These are phyloP conservation scores for Epithele typhae DNA, from an alignment of 768 basidiomycete genomes.

Conservation along the genomic window DNA sequence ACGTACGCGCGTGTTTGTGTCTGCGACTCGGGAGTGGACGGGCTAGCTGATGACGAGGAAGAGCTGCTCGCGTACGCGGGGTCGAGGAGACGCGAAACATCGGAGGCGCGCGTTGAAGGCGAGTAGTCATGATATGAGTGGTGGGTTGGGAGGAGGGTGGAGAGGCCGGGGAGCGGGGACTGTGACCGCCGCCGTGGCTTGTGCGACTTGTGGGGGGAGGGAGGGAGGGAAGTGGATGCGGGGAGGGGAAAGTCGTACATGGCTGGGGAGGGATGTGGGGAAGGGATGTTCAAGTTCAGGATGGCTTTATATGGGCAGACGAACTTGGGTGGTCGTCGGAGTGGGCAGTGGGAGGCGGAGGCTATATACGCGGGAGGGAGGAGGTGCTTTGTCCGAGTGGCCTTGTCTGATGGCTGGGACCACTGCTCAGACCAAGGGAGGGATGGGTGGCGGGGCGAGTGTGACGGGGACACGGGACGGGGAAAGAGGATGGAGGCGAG, in stretches of 20 bases:
- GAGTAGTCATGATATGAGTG: constrained; percentile 24
- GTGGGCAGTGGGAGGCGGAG: constrained; percentile 2
- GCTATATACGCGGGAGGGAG: constrained; percentile 6
- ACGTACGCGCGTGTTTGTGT: constrained; percentile 41
- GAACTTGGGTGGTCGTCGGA: constrained; percentile 7
- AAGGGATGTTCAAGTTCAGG: constrained; percentile 1
- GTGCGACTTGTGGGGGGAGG: constrained; percentile 6
- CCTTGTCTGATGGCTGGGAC: neutral
- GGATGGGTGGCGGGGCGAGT: constrained; percentile 1
- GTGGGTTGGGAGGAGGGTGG: constrained; percentile 21
- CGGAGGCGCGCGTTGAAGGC: constrained; percentile 38
- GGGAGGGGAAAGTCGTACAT: constrained; percentile 21
- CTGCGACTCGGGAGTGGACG: constrained; percentile 16
- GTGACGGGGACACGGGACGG: constrained; percentile 13
- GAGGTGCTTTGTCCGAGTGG: constrained; percentile 6
- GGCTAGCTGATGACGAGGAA: constrained; percentile 19
- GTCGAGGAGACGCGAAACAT: constrained; percentile 62
- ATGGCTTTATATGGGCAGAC: constrained; percentile 5
- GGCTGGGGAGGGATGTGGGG: constrained; percentile 7
- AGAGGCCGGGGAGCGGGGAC: constrained; percentile 22
- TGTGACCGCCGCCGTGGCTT: constrained; percentile 19
- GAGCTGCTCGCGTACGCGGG: constrained; percentile 46
- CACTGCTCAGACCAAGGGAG: neutral
- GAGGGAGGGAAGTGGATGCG: constrained; percentile 11
- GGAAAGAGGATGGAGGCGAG: constrained; percentile 8